Evolutionary conservation across 2,329 filamentous ascomycete genomes (phyloP).

Genomic region (Talaromyces sp.): DNA sequence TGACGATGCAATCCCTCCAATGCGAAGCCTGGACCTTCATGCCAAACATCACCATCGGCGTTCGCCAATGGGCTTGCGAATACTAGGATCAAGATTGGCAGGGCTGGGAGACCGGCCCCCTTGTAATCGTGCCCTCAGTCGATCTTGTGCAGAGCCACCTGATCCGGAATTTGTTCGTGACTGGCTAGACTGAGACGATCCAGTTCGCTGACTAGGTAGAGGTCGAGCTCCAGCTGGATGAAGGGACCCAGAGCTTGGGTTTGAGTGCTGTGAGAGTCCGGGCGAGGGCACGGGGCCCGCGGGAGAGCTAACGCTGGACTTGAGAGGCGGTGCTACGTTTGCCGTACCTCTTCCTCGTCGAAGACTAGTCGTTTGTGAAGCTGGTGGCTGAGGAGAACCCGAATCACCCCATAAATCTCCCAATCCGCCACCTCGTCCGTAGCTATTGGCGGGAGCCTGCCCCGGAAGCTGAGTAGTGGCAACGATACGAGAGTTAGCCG

Average conservation of each 20-base stretch:
- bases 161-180: slow-evolving; percentile 25
- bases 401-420: slow-evolving; percentile 63
- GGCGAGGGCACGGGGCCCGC: slow-evolving; percentile 22
- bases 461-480: slow-evolving; percentile 57
- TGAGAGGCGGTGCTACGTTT: slow-evolving; percentile 17
- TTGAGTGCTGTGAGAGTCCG: slow-evolving; percentile 25
- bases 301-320: slow-evolving; percentile 26
- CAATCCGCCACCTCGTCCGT: slow-evolving; percentile 45
- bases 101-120: slow-evolving; percentile 47
- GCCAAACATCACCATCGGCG: slow-evolving; percentile 19
- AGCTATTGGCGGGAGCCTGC: slow-evolving; percentile 30
- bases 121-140: slow-evolving; percentile 79
- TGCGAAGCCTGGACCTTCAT: slow-evolving; percentile 2
- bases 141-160: slow-evolving; percentile 67
- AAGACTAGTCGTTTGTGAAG: slow-evolving; percentile 43
- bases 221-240: slow-evolving; percentile 54
- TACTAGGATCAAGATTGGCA: slow-evolving; percentile 32
- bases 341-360: slow-evolving; percentile 37
- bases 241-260: slow-evolving; percentile 23
- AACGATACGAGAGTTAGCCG: slow-evolving; percentile 49
- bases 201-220: slow-evolving; percentile 71
- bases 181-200: slow-evolving; percentile 68
- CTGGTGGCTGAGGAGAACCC: slow-evolving; percentile 30
- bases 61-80: slow-evolving; percentile 38
- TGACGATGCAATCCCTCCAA: slow-evolving; percentile 15